phyloP scores from a whole-genome alignment of 495 filamentous ascomycete genomes.

The Penicillium maclennaniae region DNA sequence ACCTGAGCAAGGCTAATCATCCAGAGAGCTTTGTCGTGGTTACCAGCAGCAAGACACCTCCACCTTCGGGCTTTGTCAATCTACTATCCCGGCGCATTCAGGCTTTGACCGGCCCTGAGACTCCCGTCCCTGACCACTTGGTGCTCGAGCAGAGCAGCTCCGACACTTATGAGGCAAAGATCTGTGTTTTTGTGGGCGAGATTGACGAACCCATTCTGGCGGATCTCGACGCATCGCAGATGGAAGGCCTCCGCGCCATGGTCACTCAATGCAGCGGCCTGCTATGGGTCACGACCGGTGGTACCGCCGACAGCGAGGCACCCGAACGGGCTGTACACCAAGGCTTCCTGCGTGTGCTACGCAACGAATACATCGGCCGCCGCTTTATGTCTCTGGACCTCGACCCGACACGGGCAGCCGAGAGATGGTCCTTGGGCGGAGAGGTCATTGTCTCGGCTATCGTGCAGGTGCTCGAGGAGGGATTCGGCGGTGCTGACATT shows the following conservation, averaged over 20 bases:
- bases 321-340: slow-evolving; percentile 5
- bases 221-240: slow-evolving; percentile 5
- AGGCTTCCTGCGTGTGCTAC: slow-evolving; percentile 21
- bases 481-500: not conserved
- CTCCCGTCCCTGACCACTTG: too few species aligned
- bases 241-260: slow-evolving; percentile 12
- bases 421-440: too few species aligned
- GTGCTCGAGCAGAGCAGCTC: too few species aligned
- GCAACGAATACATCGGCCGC: slow-evolving; percentile 15
- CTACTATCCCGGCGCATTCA: too few species aligned
- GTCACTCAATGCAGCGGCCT: slow-evolving; percentile 4
- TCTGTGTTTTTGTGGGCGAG: slow-evolving; percentile 29
- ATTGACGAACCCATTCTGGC: slow-evolving; percentile 26
- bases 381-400: slow-evolving; percentile 17
- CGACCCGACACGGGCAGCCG: slow-evolving; percentile 6
- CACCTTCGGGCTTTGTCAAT: not conserved
- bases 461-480: not conserved
- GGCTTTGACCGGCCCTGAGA: too few species aligned
- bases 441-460: not conserved
- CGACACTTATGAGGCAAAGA: not conserved
- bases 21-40: not conserved
- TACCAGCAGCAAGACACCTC: not conserved
- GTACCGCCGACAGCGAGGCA: slow-evolving; percentile 6
- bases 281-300: slow-evolving; percentile 26
- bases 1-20: too few species aligned